phyloP scores from a whole-genome alignment of 2,329 filamentous ascomycete species.

The Colletotrichum nymphaeae region DNA sequence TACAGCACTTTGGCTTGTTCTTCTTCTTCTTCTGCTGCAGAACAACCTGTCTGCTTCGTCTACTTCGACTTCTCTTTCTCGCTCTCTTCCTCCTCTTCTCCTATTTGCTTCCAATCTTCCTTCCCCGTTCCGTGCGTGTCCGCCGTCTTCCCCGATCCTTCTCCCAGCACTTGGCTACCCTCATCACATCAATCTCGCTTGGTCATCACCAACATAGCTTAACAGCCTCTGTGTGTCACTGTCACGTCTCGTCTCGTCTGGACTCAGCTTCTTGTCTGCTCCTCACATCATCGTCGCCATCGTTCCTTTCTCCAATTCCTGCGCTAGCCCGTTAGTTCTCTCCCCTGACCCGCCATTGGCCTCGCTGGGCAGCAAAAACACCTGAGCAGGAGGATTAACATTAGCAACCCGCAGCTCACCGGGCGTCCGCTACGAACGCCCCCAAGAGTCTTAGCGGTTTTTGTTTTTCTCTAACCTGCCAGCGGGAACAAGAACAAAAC shows the following conservation, averaged over 20 bases:
- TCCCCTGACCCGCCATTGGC: conserved; percentile 28
- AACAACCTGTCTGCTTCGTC: background rate
- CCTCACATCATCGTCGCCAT: background rate
- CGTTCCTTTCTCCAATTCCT: background rate
- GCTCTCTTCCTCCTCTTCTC: background rate
- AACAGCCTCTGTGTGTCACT: background rate
- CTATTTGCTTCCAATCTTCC: background rate
- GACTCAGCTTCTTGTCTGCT: background rate
- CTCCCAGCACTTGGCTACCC: background rate
- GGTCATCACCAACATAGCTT: background rate
- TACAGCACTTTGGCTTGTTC: background rate
- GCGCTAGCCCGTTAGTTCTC: conserved; percentile 24
- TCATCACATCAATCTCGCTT: background rate
- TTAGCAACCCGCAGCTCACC: conserved; percentile 28
- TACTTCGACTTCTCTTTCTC: background rate
- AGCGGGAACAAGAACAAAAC: conserved; percentile 21
- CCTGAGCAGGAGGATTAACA: conserved; percentile 22
- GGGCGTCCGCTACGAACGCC: conserved; percentile 31
- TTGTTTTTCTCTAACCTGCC: conserved; percentile 22
- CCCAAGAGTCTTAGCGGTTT: conserved; percentile 11
- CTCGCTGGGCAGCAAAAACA: conserved; percentile 17
- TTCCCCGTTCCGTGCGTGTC: background rate
- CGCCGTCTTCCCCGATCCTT: background rate
- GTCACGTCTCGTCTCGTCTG: conserved; percentile 14
- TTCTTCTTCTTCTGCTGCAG: background rate